Evolutionary conservation across 805 yeast species (phyloP).

Genomic region (Schizosaccharomyces osmophilus): DNA sequence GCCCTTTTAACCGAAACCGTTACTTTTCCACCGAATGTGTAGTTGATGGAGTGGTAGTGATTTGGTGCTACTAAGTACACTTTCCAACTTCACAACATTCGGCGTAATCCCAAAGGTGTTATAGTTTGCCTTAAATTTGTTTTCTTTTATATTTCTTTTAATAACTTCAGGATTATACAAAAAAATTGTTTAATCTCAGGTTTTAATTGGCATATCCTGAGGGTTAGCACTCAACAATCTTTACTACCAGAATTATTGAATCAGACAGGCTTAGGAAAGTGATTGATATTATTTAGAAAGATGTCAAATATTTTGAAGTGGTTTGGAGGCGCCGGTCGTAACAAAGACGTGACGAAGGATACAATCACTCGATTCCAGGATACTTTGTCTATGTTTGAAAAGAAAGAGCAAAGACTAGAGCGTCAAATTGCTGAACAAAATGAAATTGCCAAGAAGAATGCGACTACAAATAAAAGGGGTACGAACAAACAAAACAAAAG

Average conservation of each 20-base stretch:
- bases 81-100: too few species aligned
- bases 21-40: not conserved
- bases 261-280: too few species aligned
- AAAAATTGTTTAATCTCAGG: too few species aligned
- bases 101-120: too few species aligned
- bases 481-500: not conserved
- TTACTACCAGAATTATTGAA: too few species aligned
- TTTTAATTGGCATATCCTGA: too few species aligned
- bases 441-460: slow-evolving; percentile 50
- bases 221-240: too few species aligned
- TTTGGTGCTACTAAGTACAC: too few species aligned
- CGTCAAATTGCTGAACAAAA: slow-evolving; percentile 67
- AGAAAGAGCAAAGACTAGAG: slow-evolving; percentile 62
- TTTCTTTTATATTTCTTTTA: too few species aligned
- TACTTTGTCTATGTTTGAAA: slow-evolving; percentile 64
- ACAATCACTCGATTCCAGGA: slow-evolving; percentile 76
- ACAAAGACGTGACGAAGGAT: slow-evolving; percentile 70
- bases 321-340: not conserved
- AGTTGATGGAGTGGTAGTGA: not conserved
- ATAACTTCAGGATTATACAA: too few species aligned
- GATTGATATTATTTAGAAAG: not conserved
- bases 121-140: too few species aligned
- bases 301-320: not conserved
- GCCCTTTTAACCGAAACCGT: not conserved
- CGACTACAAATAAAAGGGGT: slow-evolving; percentile 37